These are phyloP conservation scores for Cercospora sp. DNA, from an alignment of 2,329 filamentous ascomycete species.

Conservation along the genomic window DNA sequence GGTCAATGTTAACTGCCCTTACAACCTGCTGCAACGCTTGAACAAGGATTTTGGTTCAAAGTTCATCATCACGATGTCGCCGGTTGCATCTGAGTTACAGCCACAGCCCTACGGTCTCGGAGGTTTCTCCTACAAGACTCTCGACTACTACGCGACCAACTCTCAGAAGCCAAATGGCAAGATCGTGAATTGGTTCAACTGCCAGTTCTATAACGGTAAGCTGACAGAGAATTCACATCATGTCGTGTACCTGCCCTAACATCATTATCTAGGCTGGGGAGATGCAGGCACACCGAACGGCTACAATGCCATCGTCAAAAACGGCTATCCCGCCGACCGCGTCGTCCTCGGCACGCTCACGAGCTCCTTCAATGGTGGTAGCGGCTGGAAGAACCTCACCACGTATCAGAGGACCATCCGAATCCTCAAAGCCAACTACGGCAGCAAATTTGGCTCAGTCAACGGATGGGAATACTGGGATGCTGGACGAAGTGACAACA, in stretches of 20 bases:
- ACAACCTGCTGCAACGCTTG: conserved; percentile 31
- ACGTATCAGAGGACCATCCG: conserved; percentile 26
- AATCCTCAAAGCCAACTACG: conserved; percentile 27
- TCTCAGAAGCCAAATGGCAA: conserved; percentile 32
- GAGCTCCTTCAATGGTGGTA: conserved; percentile 30
- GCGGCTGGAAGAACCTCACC: conserved; percentile 28
- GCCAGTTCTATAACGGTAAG: conserved; percentile 32
- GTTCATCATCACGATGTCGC: conserved; percentile 38
- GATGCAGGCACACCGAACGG: conserved; percentile 28
- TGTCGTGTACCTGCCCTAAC: background rate
- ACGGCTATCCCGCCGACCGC: conserved; percentile 28
- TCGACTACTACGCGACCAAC: conserved; percentile 28
- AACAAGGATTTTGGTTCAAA: conserved; percentile 32
- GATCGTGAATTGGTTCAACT: conserved; percentile 36
- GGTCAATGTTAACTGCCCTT: conserved; percentile 30
- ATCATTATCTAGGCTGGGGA: conserved; percentile 33
- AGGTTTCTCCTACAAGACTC: conserved; percentile 31
- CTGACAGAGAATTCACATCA: conserved; percentile 15
- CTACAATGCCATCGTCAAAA: conserved; percentile 33
- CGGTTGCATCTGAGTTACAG: conserved; percentile 34
- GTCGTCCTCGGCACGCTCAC: conserved; percentile 34
- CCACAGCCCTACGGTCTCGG: conserved; percentile 25
- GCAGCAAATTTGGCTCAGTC: conserved; percentile 27
- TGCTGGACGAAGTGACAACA: conserved; percentile 24
- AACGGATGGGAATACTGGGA: conserved; percentile 38